Percentiles rank a stretch among this genome's conserved stretches.
These are phyloP conservation scores for Tanacetum coccineum DNA, from an alignment of 129 eudicot genomes.

Conservation along the genomic window DNA sequence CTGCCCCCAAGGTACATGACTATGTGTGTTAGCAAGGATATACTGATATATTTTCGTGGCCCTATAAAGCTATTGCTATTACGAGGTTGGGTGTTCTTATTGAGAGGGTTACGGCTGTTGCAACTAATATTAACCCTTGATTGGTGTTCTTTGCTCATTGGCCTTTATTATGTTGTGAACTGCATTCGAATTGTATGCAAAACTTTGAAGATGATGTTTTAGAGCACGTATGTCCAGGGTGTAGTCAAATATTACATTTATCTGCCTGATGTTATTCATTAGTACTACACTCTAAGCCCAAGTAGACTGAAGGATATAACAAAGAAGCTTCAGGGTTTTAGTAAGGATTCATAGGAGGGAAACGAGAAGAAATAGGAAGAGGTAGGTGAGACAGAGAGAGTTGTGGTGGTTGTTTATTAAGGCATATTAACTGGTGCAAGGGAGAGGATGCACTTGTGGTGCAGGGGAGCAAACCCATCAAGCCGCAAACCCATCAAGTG, in stretches of 20 bases:
- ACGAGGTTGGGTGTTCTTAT: background rate
- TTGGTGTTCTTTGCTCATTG: background rate
- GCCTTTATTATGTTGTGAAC: background rate
- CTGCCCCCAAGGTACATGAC: slow-evolving; percentile 81
- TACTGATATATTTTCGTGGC: background rate
- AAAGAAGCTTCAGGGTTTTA: background rate
- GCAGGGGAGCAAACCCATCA: no score
- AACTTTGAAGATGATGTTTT: background rate
- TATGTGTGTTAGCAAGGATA: background rate
- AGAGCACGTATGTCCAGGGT: no score
- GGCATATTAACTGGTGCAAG: no score
- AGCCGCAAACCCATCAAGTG: no score
- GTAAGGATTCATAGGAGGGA: background rate
- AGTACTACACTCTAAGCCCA: no score
- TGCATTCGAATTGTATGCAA: background rate
- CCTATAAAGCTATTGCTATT: background rate
- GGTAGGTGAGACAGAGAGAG: background rate
- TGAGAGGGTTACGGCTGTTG: background rate
- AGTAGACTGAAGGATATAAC: background rate
- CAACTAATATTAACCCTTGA: background rate
- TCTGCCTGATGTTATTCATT: no score
- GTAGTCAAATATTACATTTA: no score
- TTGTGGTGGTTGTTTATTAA: no score
- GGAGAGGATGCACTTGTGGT: no score
- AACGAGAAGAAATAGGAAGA: background rate